phyloP scores from a whole-genome alignment of 192 early-diverging fungal species.

The Rhizophagus sp. region DNA sequence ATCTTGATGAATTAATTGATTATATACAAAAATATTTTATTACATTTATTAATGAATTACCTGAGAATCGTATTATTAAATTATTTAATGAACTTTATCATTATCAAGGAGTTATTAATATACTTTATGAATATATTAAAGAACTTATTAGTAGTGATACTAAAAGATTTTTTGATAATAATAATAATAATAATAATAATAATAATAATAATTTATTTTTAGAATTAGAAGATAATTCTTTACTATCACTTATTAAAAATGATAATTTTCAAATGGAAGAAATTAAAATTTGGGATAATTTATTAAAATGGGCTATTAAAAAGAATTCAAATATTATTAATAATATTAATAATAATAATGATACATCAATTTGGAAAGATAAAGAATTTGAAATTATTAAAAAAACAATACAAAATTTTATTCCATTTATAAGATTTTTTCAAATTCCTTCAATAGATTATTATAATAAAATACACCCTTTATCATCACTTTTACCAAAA shows the following conservation, averaged over 20 bases:
- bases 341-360: no score
- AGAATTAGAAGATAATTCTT: neutral
- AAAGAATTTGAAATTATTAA: neutral
- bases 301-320: conserved; percentile 13
- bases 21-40: conserved; percentile 24
- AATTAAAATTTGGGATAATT: conserved; percentile 20
- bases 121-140: no score
- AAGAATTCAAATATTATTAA: neutral
- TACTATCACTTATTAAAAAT: conserved; percentile 3
- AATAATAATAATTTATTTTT: conserved; percentile 1
- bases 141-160: neutral
- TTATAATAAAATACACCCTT: conserved; percentile 11
- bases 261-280: conserved; percentile 21
- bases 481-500: neutral
- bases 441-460: conserved; percentile 18
- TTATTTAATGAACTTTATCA: neutral
- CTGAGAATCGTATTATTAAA: neutral
- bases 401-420: neutral
- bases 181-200: neutral
- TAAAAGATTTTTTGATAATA: neutral
- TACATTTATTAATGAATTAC: neutral
- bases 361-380: neutral
- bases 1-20: neutral
- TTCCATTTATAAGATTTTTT: conserved; percentile 16
- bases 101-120: no score